These are phyloP conservation scores for Oryza glumipatula DNA, from an alignment of 176 grass and related monocot genomes.

Conservation along the genomic window DNA sequence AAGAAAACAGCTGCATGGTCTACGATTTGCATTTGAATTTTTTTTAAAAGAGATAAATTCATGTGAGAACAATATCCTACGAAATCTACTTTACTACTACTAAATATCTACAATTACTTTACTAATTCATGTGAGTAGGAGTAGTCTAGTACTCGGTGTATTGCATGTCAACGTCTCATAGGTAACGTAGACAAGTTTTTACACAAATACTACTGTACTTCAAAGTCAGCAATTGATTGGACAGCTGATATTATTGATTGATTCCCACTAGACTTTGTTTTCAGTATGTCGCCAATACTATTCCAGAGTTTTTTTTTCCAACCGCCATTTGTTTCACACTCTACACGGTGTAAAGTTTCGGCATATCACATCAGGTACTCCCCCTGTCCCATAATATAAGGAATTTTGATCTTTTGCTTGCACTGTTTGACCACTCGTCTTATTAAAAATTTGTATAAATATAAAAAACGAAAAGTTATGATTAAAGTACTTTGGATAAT, in stretches of 20 bases:
- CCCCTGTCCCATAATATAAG: no score
- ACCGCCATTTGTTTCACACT: background rate
- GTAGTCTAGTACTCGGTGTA: background rate
- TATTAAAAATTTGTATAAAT: no score
- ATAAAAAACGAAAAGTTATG: no score
- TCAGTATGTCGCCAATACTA: background rate
- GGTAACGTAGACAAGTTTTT: background rate
- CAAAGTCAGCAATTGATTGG: background rate
- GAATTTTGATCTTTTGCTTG: no score
- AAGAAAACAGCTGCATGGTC: no score
- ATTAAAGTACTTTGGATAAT: no score
- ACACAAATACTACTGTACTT: background rate
- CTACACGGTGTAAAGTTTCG: no score
- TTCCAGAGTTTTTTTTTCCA: background rate
- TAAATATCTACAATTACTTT: no score
- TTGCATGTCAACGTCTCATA: background rate
- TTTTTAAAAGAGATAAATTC: background rate
- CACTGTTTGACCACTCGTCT: no score
- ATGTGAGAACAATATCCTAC: background rate
- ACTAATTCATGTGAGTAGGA: no score
- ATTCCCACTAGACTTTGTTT: background rate
- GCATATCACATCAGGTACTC: no score
- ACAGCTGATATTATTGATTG: background rate
- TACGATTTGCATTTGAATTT: background rate
- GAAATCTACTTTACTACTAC: background rate